Conservation (phyloP, 768 basidiomycete species). For the Artomyces pyxidatus region DNA sequence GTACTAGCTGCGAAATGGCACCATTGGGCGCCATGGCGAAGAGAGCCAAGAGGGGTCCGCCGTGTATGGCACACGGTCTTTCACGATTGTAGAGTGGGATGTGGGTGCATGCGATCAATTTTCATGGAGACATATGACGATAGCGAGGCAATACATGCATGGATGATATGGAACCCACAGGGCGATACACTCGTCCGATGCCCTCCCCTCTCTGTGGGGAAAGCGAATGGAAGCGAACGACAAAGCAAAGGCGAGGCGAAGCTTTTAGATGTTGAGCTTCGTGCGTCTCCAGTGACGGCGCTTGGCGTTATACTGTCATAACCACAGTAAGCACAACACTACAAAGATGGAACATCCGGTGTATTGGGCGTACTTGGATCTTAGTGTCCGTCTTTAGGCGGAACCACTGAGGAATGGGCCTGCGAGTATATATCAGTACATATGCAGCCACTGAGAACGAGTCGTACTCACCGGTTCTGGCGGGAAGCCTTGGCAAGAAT, state of each 20-base stretch:
- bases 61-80: too few relatives aligned
- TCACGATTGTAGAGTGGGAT: too few relatives aligned
- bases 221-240: not conserved
- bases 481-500: constrained; percentile 92
- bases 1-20: too few relatives aligned
- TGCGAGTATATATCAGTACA: constrained; percentile 21
- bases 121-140: constrained; percentile 1
- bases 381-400: constrained; percentile 93
- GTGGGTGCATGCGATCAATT: constrained; percentile 2
- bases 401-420: constrained; percentile 99
- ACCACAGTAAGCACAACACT: not conserved
- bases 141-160: constrained; percentile 4
- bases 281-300: constrained; percentile 99
- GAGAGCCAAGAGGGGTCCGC: too few relatives aligned
- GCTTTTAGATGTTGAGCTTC: constrained; percentile 86
- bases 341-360: too few relatives aligned
- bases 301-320: constrained; percentile 79
- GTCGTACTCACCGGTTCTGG: constrained; percentile 74
- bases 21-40: too few relatives aligned
- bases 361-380: constrained; percentile 66
- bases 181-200: not conserved
- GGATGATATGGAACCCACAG: not conserved
- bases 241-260: not conserved
- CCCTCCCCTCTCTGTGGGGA: not conserved
- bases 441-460: not conserved